Percentiles rank a stretch among this genome's conserved stretches.
phyloP scores from a whole-genome alignment of 164 flowering plant species.

The Stephania yunnanensis region DNA sequence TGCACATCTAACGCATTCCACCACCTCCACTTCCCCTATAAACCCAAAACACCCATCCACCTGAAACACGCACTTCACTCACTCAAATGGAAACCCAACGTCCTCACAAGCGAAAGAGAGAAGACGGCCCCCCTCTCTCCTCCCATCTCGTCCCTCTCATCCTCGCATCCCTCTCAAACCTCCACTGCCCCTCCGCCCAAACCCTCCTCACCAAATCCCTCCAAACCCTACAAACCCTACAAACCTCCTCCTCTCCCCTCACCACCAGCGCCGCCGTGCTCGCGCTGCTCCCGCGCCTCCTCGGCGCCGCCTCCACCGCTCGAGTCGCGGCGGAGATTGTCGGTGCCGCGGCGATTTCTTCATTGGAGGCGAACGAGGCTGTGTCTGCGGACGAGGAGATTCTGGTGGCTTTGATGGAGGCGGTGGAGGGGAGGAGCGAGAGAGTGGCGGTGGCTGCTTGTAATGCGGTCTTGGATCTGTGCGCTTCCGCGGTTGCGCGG shows the following conservation, averaged over 20 bases:
- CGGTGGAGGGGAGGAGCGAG: conserved; percentile 16
- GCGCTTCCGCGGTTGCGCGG: conserved; percentile 38
- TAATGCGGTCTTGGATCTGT: conserved; percentile 59
- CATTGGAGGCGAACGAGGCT: conserved; percentile 41
- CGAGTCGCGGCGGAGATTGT: conserved; percentile 31
- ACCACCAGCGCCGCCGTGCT: conserved; percentile 20
- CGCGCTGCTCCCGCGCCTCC: conserved; percentile 38
- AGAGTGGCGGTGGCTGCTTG: conserved; percentile 34
- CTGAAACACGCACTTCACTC: neutral
- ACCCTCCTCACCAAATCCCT: conserved; percentile 30
- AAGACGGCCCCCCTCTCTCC: neutral
- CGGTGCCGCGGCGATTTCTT: conserved; percentile 41
- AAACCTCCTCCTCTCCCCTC: neutral
- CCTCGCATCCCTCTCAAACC: conserved; percentile 32
- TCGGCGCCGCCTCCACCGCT: conserved; percentile 16
- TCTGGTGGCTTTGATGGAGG: conserved; percentile 29
- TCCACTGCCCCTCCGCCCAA: conserved; percentile 9
- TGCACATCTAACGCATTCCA: no score
- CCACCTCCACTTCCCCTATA: no score
- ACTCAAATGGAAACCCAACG: neutral
- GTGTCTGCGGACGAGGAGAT: conserved; percentile 37
- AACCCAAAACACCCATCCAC: neutral
- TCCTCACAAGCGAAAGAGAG: neutral
- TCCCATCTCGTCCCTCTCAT: conserved; percentile 19
- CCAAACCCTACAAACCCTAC: conserved; percentile 22